Conservation (phyloP, 2,329 filamentous ascomycete species). For the Talaromyces sp. region DNA sequence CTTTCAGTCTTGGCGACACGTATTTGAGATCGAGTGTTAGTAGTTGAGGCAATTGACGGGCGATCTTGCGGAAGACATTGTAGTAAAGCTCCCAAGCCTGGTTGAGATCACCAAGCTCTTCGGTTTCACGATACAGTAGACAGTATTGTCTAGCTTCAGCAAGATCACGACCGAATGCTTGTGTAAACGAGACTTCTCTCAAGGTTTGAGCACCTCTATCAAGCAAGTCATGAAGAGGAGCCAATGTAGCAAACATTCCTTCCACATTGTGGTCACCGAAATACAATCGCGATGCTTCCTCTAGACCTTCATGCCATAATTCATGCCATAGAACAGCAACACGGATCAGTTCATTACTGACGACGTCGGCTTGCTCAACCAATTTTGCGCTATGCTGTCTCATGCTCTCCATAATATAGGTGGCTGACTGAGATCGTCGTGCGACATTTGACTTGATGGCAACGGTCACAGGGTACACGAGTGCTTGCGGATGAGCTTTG, state of each 20-base stretch:
- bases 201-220: constrained; percentile 90
- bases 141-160: constrained; percentile 96
- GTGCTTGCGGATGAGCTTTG: constrained; percentile 86
- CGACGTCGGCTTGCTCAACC: constrained; percentile 90
- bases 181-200: constrained; percentile 93
- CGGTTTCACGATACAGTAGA: constrained; percentile 81
- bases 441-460: constrained; percentile 94
- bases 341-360: constrained; percentile 93
- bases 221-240: constrained; percentile 85
- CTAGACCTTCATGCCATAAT: constrained; percentile 95
- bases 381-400: constrained; percentile 87
- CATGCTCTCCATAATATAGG: constrained; percentile 97
- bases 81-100: constrained; percentile 99
- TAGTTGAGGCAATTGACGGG: constrained; percentile 85
- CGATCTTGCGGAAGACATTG: constrained; percentile 94
- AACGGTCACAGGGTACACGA: constrained; percentile 95
- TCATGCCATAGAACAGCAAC: constrained; percentile 98
- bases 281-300: constrained; percentile 93
- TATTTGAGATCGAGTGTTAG: constrained; percentile 93
- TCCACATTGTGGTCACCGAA: constrained; percentile 98
- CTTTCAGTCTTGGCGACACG: constrained; percentile 89
- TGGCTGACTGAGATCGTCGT: constrained; percentile 80
- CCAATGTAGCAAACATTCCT: constrained; percentile 90
- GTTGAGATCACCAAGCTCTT: constrained; percentile 90
- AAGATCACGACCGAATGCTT: constrained; percentile 93